Conservation (phyloP, 768 basidiomycete species). For the Boletus rubroflammeus region DNA sequence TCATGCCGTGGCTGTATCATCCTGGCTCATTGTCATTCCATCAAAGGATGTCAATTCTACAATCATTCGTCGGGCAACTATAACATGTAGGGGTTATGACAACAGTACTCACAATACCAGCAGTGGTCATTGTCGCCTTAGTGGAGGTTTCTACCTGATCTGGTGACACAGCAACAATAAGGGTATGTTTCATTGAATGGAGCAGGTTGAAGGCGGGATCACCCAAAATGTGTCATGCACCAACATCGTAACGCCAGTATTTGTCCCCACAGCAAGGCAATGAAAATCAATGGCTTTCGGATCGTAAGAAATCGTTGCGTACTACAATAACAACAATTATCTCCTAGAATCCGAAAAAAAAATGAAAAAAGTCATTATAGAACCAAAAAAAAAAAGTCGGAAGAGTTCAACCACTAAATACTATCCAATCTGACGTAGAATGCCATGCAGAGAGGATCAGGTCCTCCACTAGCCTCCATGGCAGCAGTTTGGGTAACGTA, state of each 20-base stretch:
- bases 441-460: slow-evolving; percentile 1
- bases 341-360: slow-evolving; percentile 15
- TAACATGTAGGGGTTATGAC: too few relatives aligned
- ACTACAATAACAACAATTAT: slow-evolving; percentile 16
- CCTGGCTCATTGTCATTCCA: too few relatives aligned
- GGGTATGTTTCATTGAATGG: neutral
- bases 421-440: neutral
- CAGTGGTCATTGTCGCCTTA: too few relatives aligned
- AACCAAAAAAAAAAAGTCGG: slow-evolving; percentile 1
- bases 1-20: too few relatives aligned
- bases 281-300: slow-evolving; percentile 8
- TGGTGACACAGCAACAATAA: neutral
- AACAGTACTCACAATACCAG: too few relatives aligned
- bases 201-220: neutral
- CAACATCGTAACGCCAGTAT: neutral
- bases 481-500: slow-evolving; percentile 13
- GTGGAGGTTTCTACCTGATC: too few relatives aligned
- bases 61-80: too few relatives aligned
- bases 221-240: neutral
- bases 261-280: neutral
- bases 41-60: too few relatives aligned
- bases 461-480: slow-evolving; percentile 1
- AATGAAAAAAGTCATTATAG: slow-evolving; percentile 5
- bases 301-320: slow-evolving; percentile 14
- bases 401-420: neutral